phyloP scores from a whole-genome alignment of 2,329 filamentous ascomycete species.

The Pezicula neosporulosa region DNA sequence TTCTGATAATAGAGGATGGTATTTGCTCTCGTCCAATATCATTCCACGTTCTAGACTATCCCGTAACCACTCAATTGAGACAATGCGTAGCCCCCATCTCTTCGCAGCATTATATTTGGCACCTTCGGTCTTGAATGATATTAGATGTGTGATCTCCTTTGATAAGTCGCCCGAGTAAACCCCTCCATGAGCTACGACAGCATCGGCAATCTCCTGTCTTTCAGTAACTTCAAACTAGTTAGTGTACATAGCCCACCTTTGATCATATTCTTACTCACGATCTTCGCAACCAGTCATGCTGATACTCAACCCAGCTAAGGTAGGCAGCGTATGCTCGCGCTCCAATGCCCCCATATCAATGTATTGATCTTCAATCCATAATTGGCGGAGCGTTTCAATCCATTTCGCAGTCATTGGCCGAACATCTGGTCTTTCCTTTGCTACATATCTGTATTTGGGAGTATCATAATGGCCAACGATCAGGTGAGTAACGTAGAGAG shows the following conservation, averaged over 20 bases:
- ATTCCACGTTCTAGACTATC: constrained; percentile 83
- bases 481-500: constrained; percentile 92
- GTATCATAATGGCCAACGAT: constrained; percentile 87
- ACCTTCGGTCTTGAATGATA: constrained; percentile 74
- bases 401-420: constrained; percentile 78
- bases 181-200: constrained; percentile 68
- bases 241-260: neutral
- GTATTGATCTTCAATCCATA: constrained; percentile 77
- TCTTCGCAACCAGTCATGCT: constrained; percentile 71
- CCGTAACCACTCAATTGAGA: constrained; percentile 80
- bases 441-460: constrained; percentile 93
- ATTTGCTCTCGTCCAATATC: constrained; percentile 83
- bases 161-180: constrained; percentile 85
- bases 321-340: constrained; percentile 57
- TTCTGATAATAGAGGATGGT: constrained; percentile 68
- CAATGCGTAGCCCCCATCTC: constrained; percentile 75
- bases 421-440: constrained; percentile 82
- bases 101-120: constrained; percentile 90
- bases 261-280: constrained; percentile 42
- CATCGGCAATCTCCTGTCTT: constrained; percentile 65
- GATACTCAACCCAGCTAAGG: constrained; percentile 60
- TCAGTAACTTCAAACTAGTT: constrained; percentile 47
- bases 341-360: constrained; percentile 73
- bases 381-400: constrained; percentile 74
- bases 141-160: constrained; percentile 80